Conservation (phyloP, 768 basidiomycete species). For the Cyclocybe cylindracea region DNA sequence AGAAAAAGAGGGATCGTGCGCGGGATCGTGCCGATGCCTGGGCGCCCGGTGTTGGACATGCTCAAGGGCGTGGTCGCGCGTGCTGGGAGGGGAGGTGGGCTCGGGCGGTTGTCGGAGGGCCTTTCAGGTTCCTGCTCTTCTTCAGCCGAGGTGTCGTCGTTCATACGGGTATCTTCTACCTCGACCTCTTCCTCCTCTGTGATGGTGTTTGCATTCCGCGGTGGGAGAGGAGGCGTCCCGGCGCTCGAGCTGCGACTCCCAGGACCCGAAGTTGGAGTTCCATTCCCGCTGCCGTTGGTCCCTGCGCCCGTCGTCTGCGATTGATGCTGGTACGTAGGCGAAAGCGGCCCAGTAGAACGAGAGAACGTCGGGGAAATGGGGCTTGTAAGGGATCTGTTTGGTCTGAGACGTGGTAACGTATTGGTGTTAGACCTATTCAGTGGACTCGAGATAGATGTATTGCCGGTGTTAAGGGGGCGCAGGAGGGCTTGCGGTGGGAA, state of each 20-base stretch:
- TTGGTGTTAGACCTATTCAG: constrained; percentile 2
- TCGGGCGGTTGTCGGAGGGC: constrained; percentile 4
- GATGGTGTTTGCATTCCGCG: constrained; percentile 6
- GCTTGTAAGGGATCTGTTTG: constrained; percentile 30
- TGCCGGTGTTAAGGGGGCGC: constrained; percentile 17
- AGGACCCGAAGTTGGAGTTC: background rate
- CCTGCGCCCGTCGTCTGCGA: background rate
- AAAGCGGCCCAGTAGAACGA: constrained; percentile 6
- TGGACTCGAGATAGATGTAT: background rate
- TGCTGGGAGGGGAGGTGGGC: background rate
- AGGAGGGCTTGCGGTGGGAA: constrained; percentile 9
- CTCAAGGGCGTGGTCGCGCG: constrained; percentile 5
- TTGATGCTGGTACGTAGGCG: background rate
- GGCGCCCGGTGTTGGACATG: constrained; percentile 49
- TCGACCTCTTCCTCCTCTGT: constrained; percentile 17
- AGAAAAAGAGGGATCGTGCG: constrained; percentile 55
- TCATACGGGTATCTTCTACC: background rate
- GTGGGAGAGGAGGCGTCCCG: too few relatives aligned
- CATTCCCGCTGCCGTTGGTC: constrained; percentile 2
- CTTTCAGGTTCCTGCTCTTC: constrained; percentile 6
- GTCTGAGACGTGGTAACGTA: constrained; percentile 24
- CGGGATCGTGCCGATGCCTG: constrained; percentile 46
- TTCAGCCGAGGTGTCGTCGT: constrained; percentile 4
- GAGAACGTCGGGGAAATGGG: constrained; percentile 33
- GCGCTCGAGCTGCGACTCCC: too few relatives aligned